A percentile compares a stretch with the other conserved stretches of the same genome.
These are phyloP conservation scores for Spirogloea muscicola DNA, from an alignment of 139 green algal species.

Conservation along the genomic window DNA sequence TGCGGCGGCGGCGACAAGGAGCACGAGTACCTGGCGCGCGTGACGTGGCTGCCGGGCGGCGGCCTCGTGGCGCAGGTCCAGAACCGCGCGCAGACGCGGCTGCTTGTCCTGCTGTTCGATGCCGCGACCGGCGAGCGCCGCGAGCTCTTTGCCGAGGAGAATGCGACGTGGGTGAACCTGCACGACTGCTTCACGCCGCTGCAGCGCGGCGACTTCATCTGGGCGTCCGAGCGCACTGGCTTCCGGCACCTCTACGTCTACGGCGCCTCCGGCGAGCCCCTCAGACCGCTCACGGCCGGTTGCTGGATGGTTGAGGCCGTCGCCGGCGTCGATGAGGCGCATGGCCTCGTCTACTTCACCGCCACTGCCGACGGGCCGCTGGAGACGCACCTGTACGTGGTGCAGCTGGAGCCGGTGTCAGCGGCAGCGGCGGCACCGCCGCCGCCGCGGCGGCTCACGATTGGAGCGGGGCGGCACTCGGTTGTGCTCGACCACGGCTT, in stretches of 20 bases:
- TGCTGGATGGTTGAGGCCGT: slow-evolving; percentile 53
- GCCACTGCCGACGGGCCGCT: slow-evolving; percentile 28
- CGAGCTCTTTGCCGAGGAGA: slow-evolving; percentile 37
- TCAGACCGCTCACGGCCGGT: slow-evolving; percentile 40
- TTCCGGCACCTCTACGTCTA: slow-evolving; percentile 55
- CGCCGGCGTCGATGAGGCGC: slow-evolving; percentile 45
- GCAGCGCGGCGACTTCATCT: slow-evolving; percentile 41
- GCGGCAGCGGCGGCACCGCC: neutral
- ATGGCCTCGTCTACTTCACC: slow-evolving; percentile 51
- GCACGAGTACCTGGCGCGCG: slow-evolving; percentile 53
- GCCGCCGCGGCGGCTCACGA: slow-evolving; percentile 25
- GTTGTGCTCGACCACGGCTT: slow-evolving; percentile 48
- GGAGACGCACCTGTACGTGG: slow-evolving; percentile 53
- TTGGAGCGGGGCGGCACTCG: slow-evolving; percentile 40
- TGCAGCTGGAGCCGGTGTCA: slow-evolving; percentile 4
- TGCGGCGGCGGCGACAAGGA: slow-evolving; percentile 42
- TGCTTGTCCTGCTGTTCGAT: slow-evolving; percentile 36
- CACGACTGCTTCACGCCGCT: slow-evolving; percentile 52
- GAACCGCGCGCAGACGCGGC: slow-evolving; percentile 44
- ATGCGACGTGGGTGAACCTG: slow-evolving; percentile 47
- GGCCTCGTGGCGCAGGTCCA: slow-evolving; percentile 43
- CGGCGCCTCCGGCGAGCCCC: neutral
- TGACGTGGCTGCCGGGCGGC: slow-evolving; percentile 45
- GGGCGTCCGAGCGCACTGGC: slow-evolving; percentile 49
- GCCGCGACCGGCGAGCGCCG: slow-evolving; percentile 11